These are phyloP conservation scores for Penicillium brasilianum DNA, from an alignment of 2,329 filamentous ascomycete genomes.

Conservation along the genomic window DNA sequence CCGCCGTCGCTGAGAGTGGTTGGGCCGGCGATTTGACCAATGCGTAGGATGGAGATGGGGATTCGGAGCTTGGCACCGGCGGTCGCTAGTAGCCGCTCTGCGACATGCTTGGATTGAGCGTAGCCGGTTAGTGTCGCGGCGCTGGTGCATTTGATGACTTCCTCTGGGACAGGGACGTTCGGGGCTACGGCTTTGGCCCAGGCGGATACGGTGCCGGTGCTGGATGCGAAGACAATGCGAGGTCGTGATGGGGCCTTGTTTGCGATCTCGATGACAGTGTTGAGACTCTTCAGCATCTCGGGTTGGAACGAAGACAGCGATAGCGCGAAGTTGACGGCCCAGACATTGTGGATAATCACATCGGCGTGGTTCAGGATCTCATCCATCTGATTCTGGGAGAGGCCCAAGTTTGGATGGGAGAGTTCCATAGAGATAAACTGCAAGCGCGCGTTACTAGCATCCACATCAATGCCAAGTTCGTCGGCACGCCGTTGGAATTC, in stretches of 20 bases:
- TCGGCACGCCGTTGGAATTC: conserved; percentile 12
- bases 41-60: conserved; percentile 17
- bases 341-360: conserved; percentile 20
- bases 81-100: conserved; percentile 17
- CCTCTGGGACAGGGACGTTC: conserved; percentile 17
- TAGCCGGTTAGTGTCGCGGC: conserved; percentile 16
- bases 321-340: conserved; percentile 19
- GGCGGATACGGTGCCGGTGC: conserved; percentile 6
- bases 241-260: conserved; percentile 18
- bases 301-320: conserved; percentile 17
- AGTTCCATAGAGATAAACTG: conserved; percentile 18
- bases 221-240: conserved; percentile 21
- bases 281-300: conserved; percentile 15
- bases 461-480: conserved; percentile 14
- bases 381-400: conserved; percentile 13
- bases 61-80: conserved; percentile 18
- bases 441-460: conserved; percentile 11
- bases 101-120: conserved; percentile 20
- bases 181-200: conserved; percentile 17
- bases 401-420: conserved; percentile 10
- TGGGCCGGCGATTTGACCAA: conserved; percentile 19
- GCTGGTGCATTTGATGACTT: conserved; percentile 15
- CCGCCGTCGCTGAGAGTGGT: conserved; percentile 11
- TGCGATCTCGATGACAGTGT: conserved; percentile 15
- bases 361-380: conserved; percentile 15